Evolutionary conservation across 257 asterid species (phyloP).

Genomic region (Avicennia marina): DNA sequence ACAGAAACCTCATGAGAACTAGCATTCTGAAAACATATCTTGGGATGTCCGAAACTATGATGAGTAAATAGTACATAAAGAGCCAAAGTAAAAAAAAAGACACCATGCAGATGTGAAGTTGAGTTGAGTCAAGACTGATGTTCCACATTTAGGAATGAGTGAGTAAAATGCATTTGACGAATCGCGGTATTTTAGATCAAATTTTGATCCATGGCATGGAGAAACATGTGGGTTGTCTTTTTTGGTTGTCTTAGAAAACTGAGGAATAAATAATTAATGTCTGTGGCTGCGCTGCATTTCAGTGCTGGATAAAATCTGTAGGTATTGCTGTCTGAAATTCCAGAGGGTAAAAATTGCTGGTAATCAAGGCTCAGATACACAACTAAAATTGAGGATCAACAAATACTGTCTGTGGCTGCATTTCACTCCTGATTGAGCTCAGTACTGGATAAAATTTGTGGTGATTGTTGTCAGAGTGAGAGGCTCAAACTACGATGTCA

Average conservation of each 20-base stretch:
- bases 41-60: constrained; percentile 19
- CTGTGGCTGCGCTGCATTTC: constrained; percentile 4
- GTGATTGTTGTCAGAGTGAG: no score
- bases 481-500: no score
- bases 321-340: no score
- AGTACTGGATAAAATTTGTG: no score
- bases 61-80: constrained; percentile 15
- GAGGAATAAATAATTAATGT: constrained; percentile 1
- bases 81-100: constrained; percentile 19
- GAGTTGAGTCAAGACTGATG: constrained; percentile 19
- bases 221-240: constrained; percentile 32
- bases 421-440: no score
- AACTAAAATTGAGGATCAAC: no score
- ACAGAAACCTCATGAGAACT: no score
- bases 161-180: constrained; percentile 13
- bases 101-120: background rate
- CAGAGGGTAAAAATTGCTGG: no score
- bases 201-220: constrained; percentile 22
- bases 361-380: no score
- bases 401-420: no score
- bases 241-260: background rate
- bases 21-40: constrained; percentile 20
- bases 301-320: constrained; percentile 11
- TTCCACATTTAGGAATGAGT: constrained; percentile 18
- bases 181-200: constrained; percentile 11